Percentiles rank a stretch among this genome's conserved stretches.
These are phyloP conservation scores for Lactifluus piperatus DNA, from an alignment of 768 basidiomycete species.

Conservation along the genomic window DNA sequence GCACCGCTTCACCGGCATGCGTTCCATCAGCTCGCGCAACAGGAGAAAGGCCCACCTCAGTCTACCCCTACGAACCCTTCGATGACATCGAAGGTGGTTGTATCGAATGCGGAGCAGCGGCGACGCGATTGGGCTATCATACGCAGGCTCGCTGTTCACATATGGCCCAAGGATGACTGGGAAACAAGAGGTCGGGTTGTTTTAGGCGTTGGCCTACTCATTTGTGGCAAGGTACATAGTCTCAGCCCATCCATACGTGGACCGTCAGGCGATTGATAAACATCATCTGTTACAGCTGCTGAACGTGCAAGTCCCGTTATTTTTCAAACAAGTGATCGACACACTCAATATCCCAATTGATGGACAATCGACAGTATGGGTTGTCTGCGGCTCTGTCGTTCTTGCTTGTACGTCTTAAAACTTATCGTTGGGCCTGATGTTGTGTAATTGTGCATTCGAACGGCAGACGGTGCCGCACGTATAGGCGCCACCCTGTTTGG, in stretches of 20 bases:
- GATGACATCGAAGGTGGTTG: background rate
- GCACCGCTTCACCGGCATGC: background rate
- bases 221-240: constrained; percentile 74
- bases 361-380: constrained; percentile 72
- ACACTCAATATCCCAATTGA: constrained; percentile 78
- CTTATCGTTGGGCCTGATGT: background rate
- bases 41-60: background rate
- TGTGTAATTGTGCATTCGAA: too few species aligned
- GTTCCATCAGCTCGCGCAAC: constrained; percentile 3
- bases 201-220: constrained; percentile 68
- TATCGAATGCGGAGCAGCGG: constrained; percentile 41
- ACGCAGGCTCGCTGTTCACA: constrained; percentile 71
- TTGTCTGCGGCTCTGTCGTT: constrained; percentile 83
- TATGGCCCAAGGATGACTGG: constrained; percentile 89
- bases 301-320: constrained; percentile 96
- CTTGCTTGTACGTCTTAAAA: constrained; percentile 67
- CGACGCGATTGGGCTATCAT: constrained; percentile 83
- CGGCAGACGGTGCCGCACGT: constrained; percentile 79
- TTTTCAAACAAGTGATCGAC: constrained; percentile 92
- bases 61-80: background rate
- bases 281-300: constrained; percentile 45
- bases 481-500: constrained; percentile 84
- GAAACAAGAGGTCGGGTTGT: constrained; percentile 75
- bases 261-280: background rate
- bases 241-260: background rate